Conservation (phyloP, 495 filamentous ascomycete species). For the Letharia lupina region DNA sequence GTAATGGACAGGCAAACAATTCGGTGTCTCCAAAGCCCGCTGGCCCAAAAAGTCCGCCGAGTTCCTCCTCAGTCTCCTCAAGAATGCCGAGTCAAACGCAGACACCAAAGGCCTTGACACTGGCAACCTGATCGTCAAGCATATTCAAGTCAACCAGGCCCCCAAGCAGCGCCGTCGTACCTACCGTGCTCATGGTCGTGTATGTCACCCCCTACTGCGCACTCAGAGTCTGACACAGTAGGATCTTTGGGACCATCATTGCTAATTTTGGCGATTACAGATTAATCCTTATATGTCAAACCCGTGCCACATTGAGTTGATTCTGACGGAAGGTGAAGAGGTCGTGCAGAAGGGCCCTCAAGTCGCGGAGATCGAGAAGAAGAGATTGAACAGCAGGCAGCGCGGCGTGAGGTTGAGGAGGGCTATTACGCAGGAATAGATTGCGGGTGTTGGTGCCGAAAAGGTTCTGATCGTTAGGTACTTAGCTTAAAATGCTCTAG, state of each 20-base stretch:
- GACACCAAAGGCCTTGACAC: constrained; percentile 99
- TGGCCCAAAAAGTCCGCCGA: constrained; percentile 99
- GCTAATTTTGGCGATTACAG: constrained; percentile 37
- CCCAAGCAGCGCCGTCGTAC: constrained; percentile 96
- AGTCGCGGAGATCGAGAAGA: constrained; percentile 49
- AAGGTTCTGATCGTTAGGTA: background rate
- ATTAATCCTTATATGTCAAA: constrained; percentile 99
- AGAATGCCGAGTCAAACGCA: constrained; percentile 98
- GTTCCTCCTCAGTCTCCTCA: constrained; percentile 92
- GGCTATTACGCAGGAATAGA: constrained; percentile 53
- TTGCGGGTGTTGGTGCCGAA: constrained; percentile 37
- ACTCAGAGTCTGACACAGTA: background rate
- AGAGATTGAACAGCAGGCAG: constrained; percentile 75
- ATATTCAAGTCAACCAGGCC: constrained; percentile 99
- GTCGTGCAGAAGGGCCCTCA: constrained; percentile 69
- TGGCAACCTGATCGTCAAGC: constrained; percentile 91
- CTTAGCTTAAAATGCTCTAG: background rate
- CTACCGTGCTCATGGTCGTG: constrained; percentile 98
- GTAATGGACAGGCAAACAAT: constrained; percentile 77
- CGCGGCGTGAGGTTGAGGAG: constrained; percentile 69
- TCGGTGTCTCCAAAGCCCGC: constrained; percentile 91
- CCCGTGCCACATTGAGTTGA: constrained; percentile 99
- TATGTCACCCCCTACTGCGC: constrained; percentile 46
- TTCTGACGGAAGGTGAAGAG: constrained; percentile 95
- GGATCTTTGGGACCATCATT: background rate